phyloP scores from a whole-genome alignment of 305 asterid species.

The Salvia sclarea region DNA sequence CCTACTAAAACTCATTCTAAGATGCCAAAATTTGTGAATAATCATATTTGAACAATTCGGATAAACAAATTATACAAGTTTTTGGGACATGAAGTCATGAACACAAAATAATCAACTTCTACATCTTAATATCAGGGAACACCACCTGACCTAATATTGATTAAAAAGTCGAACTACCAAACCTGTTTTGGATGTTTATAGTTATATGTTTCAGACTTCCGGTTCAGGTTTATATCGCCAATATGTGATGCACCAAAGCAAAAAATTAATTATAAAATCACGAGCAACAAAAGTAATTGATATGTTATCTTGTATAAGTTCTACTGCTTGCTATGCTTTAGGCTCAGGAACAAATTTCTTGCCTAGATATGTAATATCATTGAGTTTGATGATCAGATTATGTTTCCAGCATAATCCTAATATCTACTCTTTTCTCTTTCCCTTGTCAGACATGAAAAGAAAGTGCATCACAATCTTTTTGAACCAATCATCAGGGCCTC shows the following conservation, averaged over 20 bases:
- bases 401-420: slow-evolving; percentile 4
- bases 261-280: background rate
- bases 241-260: slow-evolving; percentile 1
- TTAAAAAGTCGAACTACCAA: background rate
- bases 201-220: background rate
- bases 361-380: slow-evolving; percentile 3
- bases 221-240: slow-evolving; percentile 17
- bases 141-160: background rate
- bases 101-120: slow-evolving; percentile 19
- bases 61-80: background rate
- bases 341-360: slow-evolving; percentile 3
- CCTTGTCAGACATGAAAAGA: background rate
- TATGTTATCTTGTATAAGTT: background rate
- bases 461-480: slow-evolving; percentile 12
- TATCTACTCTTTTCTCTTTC: background rate
- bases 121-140: background rate
- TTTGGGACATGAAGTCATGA: slow-evolving; percentile 11
- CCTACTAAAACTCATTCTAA: slow-evolving; percentile 16
- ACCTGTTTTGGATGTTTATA: background rate
- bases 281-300: slow-evolving; percentile 9
- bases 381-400: slow-evolving; percentile 5
- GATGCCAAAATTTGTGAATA: background rate
- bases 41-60: background rate
- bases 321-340: slow-evolving; percentile 15
- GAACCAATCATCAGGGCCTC: slow-evolving; percentile 6